Base-by-base conservation (phyloP, 169 alveolate genomes). In the Pseudocohnilembus persalinus region DNA sequence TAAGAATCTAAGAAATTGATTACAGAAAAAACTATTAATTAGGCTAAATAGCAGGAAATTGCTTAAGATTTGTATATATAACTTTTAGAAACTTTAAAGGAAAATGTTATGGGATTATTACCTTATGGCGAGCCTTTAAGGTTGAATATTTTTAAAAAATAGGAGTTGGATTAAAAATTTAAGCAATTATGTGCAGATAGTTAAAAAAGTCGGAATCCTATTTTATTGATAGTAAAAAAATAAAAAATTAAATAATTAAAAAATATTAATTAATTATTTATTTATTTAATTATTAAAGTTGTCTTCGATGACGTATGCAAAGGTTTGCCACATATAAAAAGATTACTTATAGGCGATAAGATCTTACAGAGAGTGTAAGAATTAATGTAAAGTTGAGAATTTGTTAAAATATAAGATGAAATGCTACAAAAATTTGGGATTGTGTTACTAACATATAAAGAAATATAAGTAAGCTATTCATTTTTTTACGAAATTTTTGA, bases 361-460 rank as follows among this genome's bases (percentile, higher is more conserved):
- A 20, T 11, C 20, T 49, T 20, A 49, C 68, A 49, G 20, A 49
- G 4, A 49, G 20, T 49, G 68, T 20, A 49, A 49, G 20, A 11
- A 49, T 4, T 49, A 49, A 11, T 49, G 68, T 49, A 49, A 49
- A 11, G 20, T 11, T 49, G 20, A 49, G 20, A 49, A 11, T 11
- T 49, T 49, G 20, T 20, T 49, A 49, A 49, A 49, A 49, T 49
- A 49, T 20, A 93, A 92, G 35, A 89, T 91, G 93, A 73, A 83
- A 31, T 80, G 90, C 26, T 93, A 91, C 84, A 81, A 83, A 31
- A 74, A 91, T 68, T 73, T 93, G 34, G 96, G 95, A 27, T 83
- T 84, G 76, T 92, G 94, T 76, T 93, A 91, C 83, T 91, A 93
- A 85, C 87, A 89, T 29, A 78, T 87, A 74, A 91, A 88, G 73